Evolutionary conservation across 331 rosid genomes (phyloP), one percentile per base, ranked within the genome.

Genomic region (Cydonia oblonga): DNA sequence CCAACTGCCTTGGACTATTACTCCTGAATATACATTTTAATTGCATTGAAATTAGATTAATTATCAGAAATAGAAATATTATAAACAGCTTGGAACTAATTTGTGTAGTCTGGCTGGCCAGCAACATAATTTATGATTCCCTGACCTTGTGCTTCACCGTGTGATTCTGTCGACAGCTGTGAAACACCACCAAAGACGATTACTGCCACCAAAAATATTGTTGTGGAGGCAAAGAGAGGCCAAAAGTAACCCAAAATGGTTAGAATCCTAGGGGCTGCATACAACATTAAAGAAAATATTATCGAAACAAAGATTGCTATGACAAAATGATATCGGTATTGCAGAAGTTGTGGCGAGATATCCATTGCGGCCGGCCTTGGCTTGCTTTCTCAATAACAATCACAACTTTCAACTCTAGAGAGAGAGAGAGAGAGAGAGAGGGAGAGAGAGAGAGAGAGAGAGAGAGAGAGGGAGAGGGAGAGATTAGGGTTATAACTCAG

Each of bases 181-280:
- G 93, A 80, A 73, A 87, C 79, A 4, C 96, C 92, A 63, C 91
- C 88, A 73, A 93, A 87, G 74, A 82, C 89, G 29, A 83, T 54
- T 62, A 86, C 79, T 24, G 73, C 64, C 23, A 83, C 78, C 78
- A 93, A 66, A 62, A 93, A 87, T 0, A 87, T 81, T 8, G 92
- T 78, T 5, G 97, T 93, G 64, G 97, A 90, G 69, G 87, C 95
- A 67, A 93, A 84, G 51, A 93, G 87, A 52, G 96, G 97, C 98
- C 92, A 90, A 72, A 93, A 93, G 73, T 77, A 90, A 24, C 87
- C 87, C 72, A 93, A 29, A 69, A 93, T 83, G 62, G 62, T 79
- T 7, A 86, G 23, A 38, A 90, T 53, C 57, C 84, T 59, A 1
- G 96, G 98, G 5, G 90, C 91, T 28, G 78, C 92, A 77, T 87